Base-by-base conservation (phyloP, 345 rosid genomes). In the Eucalyptus lansdowneana region DNA sequence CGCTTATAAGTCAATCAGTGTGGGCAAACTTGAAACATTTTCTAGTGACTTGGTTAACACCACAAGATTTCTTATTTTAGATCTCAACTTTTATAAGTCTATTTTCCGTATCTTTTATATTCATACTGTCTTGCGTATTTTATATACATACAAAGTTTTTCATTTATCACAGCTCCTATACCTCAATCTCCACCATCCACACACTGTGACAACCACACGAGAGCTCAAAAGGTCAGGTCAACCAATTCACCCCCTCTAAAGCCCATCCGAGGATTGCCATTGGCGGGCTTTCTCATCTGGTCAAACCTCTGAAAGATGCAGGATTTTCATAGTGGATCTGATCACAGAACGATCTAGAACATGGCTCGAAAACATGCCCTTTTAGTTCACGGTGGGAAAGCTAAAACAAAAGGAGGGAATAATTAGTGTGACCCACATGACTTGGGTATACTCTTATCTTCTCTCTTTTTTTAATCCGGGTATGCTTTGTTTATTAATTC, bases 1-100 rank as follows among this genome's bases (percentile, higher is more conserved):
- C 37, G 0, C 37, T 65, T n/a, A n/a, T 65, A 7, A 14, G 17
- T n/a, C 6, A 2, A 29, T 62, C 8, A 1, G 5, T 14, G 9
- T 62, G 76, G 37, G 11, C 19, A 65, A 65, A 65, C 8, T 65
- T 29, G 16, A 58, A 58, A 58, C 40, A 67, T n/a, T 31, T 67
- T 69, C 22, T 1, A 22, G 11, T 9, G 80, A 69, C 14, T 5
- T 69, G 0, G 2, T 69, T 69, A 17, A 34, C 13, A 69, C 0
- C 27, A 37, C 14, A 0, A 37, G 8, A 37, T 72, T 37, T 10
- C 14, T 72, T 72, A 72, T 10, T 10, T 34, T 9, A 69, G 13
- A 34, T 69, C 42, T 34, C 7, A 0, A 34, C 19, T 6, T 17
- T 19, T 37, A 65, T 65, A 14, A 27, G 16, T 65, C 37, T 65